These are phyloP conservation scores for Paracorniculantispora psalliotae DNA, from an alignment of 2,329 filamentous ascomycete genomes.

Conservation along the genomic window DNA sequence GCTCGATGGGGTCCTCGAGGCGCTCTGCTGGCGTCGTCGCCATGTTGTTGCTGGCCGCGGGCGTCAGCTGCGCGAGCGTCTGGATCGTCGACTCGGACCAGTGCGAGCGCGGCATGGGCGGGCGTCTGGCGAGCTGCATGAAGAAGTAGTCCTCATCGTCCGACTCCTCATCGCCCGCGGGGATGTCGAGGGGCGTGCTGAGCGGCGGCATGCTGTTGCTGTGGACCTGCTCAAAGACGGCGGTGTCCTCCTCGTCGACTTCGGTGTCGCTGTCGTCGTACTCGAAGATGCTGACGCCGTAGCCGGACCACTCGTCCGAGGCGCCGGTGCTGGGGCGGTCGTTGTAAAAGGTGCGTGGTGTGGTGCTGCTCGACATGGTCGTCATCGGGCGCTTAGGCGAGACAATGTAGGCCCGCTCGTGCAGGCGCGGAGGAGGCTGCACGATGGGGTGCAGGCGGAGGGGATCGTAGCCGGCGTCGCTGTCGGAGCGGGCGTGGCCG, in stretches of 20 bases:
- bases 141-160: conserved; percentile 32
- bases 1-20: conserved; percentile 18
- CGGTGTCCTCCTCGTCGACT: conserved; percentile 20
- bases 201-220: conserved; percentile 23
- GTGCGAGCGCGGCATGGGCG: conserved; percentile 31
- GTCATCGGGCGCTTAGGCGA: conserved; percentile 19
- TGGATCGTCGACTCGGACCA: conserved; percentile 41
- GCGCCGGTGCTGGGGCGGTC: conserved; percentile 22
- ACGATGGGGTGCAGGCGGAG: conserved; percentile 31
- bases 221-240: conserved; percentile 22
- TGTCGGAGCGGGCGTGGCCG: conserved; percentile 22
- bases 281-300: conserved; percentile 11
- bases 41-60: conserved; percentile 14
- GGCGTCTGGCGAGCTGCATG: conserved; percentile 24
- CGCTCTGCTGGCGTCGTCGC: conserved; percentile 7
- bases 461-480: conserved; percentile 27
- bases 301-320: conserved; percentile 19
- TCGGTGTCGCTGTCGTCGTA: conserved; percentile 22
- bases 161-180: conserved; percentile 19
- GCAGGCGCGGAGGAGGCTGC: conserved; percentile 32
- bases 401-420: conserved; percentile 31
- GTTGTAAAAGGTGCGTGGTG: conserved; percentile 25
- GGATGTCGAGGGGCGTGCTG: conserved; percentile 22
- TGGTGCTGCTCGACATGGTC: background rate
- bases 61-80: conserved; percentile 21